Conservation (phyloP, 331 rosid species). For the Malus hybrid region DNA sequence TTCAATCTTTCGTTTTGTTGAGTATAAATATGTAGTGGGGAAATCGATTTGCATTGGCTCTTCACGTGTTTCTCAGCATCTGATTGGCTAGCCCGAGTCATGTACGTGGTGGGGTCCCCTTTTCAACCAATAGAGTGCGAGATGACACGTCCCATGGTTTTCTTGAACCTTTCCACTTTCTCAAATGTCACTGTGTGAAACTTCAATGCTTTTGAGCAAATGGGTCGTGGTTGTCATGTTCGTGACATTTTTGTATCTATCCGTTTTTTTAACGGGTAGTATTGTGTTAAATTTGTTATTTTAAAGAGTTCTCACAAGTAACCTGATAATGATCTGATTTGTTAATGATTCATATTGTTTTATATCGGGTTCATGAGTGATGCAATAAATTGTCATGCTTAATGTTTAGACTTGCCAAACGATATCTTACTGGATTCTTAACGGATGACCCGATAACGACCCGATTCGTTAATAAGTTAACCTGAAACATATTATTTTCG, state of each 20-base stretch:
- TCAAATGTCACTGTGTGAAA: too few species aligned
- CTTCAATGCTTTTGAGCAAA: too few species aligned
- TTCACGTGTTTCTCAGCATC: constrained; percentile 16
- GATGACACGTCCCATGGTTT: constrained; percentile 25
- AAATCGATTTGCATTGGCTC: background rate
- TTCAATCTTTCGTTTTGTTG: background rate
- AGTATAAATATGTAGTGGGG: background rate
- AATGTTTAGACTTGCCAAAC: background rate
- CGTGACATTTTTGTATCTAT: too few species aligned
- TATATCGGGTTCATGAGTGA: too few species aligned
- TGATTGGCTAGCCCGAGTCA: constrained; percentile 20
- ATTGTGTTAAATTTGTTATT: rapidly evolving
- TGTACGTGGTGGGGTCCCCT: constrained; percentile 7
- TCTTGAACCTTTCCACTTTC: too few species aligned
- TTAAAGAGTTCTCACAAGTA: too few species aligned
- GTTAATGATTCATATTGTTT: too few species aligned
- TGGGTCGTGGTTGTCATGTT: too few species aligned
- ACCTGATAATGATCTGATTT: too few species aligned
- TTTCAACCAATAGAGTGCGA: constrained; percentile 42
- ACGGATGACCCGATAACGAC: rapidly evolving
- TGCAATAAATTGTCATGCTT: too few species aligned
- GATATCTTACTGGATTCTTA: rapidly evolving
- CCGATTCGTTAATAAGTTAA: rapidly evolving
- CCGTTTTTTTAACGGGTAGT: rapidly evolving
- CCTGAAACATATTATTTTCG: rapidly evolving